Evolutionary conservation across 2,329 filamentous ascomycete genomes (phyloP), one percentile per base, ranked within the genome.

Genomic region (Arthroderma uncinatum): DNA sequence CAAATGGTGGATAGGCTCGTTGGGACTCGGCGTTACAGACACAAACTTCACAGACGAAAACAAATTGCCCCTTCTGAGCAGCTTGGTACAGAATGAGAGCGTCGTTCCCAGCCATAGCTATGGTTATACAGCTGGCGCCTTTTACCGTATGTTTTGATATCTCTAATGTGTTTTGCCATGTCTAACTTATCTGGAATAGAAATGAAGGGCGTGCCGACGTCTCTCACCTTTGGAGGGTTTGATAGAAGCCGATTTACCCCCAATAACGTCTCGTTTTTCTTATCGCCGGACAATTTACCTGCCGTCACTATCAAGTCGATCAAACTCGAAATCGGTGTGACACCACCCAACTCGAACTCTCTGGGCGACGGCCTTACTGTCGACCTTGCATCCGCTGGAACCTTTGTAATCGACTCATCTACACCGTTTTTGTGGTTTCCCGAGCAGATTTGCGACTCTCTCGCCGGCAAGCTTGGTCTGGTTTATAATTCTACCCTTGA

Each of bases 341-440:
- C 58, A 10, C 21, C 58, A 10, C 25, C 58, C 59, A 28, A 55
- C 53, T 3, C 36, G 58, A 7, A 59, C 50, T 19, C 47, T 7
- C 33, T 34, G 16, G 25, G 25, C 12, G 23, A 57, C 21, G 53
- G 44, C 40, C 10, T 64, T 7, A 8, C 16, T 10, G 14, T 63
- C 50, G 48, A 60, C 60, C 28, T 56, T 58, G 36, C 56, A 58
- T 42, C 65, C 30, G 57, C 59, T 23, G 61, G 62, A 2, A 60
- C 64, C 2, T 69, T 67, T 57, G 65, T 60, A n/a, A 69, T 75
- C 19, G 73, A 75, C 57, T 71, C 72, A 1, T 71, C 70, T 1
- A 68, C 71, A 8, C 68, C 73, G 6, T 73, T 70, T 59, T 54
- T 74, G 6, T 74, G 69, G 65, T 65, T 75, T 44, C 72, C 73